Conservation (phyloP, 1,139 yeast species). For the Scheffersomyces parashehatae region DNA sequence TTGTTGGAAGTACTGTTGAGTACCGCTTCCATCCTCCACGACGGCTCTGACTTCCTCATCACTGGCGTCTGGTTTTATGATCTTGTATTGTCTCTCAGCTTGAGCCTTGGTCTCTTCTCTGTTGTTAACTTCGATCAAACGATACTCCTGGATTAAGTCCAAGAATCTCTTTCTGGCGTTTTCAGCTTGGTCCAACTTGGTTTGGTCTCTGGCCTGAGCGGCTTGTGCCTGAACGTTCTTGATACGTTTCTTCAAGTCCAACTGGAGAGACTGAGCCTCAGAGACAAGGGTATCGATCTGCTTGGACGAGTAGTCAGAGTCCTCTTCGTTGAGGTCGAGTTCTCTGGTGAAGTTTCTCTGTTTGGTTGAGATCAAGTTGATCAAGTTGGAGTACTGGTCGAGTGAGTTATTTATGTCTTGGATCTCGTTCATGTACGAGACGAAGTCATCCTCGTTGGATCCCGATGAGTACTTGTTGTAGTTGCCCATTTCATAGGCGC, state of each 20-base stretch:
- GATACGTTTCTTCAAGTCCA: constrained; percentile 71
- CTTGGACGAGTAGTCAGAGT: constrained; percentile 66
- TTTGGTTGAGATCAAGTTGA: constrained; percentile 75
- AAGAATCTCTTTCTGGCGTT: constrained; percentile 83
- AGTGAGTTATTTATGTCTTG: constrained; percentile 80
- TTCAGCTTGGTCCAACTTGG: constrained; percentile 89
- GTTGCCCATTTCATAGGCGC: constrained; percentile 37
- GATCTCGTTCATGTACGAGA: constrained; percentile 77
- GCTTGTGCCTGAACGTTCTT: constrained; percentile 68
- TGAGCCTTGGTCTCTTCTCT: constrained; percentile 82
- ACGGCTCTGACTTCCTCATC: constrained; percentile 83
- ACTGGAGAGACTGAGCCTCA: constrained; percentile 79
- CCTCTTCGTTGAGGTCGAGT: constrained; percentile 71
- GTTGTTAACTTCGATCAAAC: constrained; percentile 84
- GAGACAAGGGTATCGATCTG: constrained; percentile 77
- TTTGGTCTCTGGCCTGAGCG: constrained; percentile 67
- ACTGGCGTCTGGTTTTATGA: constrained; percentile 91
- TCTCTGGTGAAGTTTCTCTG: constrained; percentile 86
- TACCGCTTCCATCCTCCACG: constrained; percentile 66
- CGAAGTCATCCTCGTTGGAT: constrained; percentile 57
- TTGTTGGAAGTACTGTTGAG: constrained; percentile 91
- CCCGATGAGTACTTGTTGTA: constrained; percentile 27
- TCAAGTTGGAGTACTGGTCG: constrained; percentile 74
- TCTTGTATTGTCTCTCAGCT: constrained; percentile 90
- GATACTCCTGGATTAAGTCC: constrained; percentile 81